Evolutionary conservation across 805 yeast species (phyloP).

Genomic region (Candida khao-thaluensis): DNA sequence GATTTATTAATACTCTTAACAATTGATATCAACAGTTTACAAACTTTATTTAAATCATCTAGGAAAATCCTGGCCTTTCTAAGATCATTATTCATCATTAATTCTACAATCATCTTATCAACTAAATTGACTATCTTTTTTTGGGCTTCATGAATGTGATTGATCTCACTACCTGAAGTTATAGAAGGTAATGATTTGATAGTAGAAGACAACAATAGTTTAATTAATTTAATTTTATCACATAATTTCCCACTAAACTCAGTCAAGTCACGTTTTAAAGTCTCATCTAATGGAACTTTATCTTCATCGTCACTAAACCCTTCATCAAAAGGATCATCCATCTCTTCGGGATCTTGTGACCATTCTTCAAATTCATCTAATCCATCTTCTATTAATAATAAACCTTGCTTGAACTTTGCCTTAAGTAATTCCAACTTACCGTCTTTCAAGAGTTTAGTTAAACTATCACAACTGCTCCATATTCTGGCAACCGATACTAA

Average conservation of each 20-base stretch:
- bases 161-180: slow-evolving; percentile 44
- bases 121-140: slow-evolving; percentile 42
- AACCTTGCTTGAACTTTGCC: slow-evolving; percentile 42
- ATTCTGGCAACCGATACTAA: slow-evolving; percentile 32
- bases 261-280: slow-evolving; percentile 29
- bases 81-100: slow-evolving; percentile 46
- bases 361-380: slow-evolving; percentile 68
- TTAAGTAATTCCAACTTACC: slow-evolving; percentile 59
- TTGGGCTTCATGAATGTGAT: slow-evolving; percentile 46
- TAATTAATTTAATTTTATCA: slow-evolving; percentile 53
- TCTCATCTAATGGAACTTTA: slow-evolving; percentile 21
- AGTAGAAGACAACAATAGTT: slow-evolving; percentile 56
- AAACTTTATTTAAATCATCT: slow-evolving; percentile 23
- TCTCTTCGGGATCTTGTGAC: slow-evolving; percentile 57
- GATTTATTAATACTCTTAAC: slow-evolving; percentile 48
- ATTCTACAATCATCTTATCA: slow-evolving; percentile 59
- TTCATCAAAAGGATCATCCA: slow-evolving; percentile 55
- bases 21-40: slow-evolving; percentile 30
- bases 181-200: slow-evolving; percentile 54
- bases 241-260: slow-evolving; percentile 50
- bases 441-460: slow-evolving; percentile 39
- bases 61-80: slow-evolving; percentile 31
- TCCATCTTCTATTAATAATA: slow-evolving; percentile 53
- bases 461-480: slow-evolving; percentile 64
- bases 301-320: slow-evolving; percentile 39